phyloP scores from a whole-genome alignment of 2,329 filamentous ascomycete species.

The Venturia pyrina region DNA sequence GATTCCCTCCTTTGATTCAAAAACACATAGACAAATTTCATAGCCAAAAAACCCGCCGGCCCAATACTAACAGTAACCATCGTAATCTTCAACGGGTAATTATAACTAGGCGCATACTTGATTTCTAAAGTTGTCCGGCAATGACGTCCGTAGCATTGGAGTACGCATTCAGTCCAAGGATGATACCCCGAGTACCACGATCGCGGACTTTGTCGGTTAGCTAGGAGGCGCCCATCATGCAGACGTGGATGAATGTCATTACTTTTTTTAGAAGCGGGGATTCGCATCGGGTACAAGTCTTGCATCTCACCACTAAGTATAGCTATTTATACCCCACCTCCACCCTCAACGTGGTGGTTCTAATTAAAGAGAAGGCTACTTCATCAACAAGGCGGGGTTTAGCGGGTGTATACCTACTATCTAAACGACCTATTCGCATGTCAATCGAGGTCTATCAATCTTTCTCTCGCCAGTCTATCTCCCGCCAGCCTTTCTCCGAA shows the following conservation, averaged over 20 bases:
- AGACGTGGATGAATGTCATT: slow-evolving; percentile 39
- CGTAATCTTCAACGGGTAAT: slow-evolving; percentile 34
- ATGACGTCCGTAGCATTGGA: slow-evolving; percentile 39
- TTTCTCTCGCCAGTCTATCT: too few relatives aligned
- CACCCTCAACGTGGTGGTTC: too few relatives aligned
- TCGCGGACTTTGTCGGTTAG: slow-evolving; percentile 44
- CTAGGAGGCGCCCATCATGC: slow-evolving; percentile 43
- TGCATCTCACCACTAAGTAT: too few relatives aligned
- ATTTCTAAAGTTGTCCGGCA: slow-evolving; percentile 33
- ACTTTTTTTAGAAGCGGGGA: too few relatives aligned
- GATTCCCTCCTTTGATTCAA: slow-evolving; percentile 29
- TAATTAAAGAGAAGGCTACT: too few relatives aligned
- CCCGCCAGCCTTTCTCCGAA: too few relatives aligned
- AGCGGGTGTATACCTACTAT: too few relatives aligned
- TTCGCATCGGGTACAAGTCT: too few relatives aligned
- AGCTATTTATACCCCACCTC: too few relatives aligned
- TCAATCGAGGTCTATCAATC: too few relatives aligned
- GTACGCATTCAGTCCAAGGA: slow-evolving; percentile 44
- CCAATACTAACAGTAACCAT: slow-evolving; percentile 28
- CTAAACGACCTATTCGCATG: too few relatives aligned
- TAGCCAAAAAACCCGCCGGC: slow-evolving; percentile 30
- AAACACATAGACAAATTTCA: slow-evolving; percentile 25
- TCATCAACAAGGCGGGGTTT: too few relatives aligned
- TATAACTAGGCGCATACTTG: slow-evolving; percentile 32
- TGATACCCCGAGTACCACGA: slow-evolving; percentile 41